Evolutionary conservation across 176 grass and related monocot genomes (phyloP).

Genomic region (Triticum turgidum): DNA sequence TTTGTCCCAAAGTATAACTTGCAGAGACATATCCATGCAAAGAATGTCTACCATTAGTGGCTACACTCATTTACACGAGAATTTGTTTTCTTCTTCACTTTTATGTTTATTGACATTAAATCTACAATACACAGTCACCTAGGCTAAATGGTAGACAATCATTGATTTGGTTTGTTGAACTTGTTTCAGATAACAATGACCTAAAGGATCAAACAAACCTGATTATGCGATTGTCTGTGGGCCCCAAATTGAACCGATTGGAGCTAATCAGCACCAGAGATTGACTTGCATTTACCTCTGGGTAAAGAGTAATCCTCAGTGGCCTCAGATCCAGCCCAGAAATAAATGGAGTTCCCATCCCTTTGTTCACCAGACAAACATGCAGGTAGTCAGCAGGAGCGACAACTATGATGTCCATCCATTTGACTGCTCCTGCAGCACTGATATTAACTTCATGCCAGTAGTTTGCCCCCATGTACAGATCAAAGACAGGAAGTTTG

Average conservation of each 20-base stretch:
- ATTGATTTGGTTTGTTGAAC: background rate
- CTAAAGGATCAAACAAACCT: slow-evolving; percentile 18
- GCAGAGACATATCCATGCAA: background rate
- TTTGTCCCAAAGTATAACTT: background rate
- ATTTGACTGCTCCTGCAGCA: background rate
- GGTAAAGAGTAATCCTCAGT: slow-evolving; percentile 31
- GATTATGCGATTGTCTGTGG: slow-evolving; percentile 23
- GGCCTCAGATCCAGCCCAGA: slow-evolving; percentile 46
- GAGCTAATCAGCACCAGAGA: slow-evolving; percentile 19
- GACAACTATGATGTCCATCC: slow-evolving; percentile 41
- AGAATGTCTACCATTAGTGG: background rate
- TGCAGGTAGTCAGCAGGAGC: slow-evolving; percentile 44
- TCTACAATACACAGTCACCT: background rate
- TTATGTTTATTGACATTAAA: background rate
- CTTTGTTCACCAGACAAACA: slow-evolving; percentile 51
- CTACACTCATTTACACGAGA: background rate
- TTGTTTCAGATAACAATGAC: background rate
- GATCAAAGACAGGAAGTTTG: slow-evolving; percentile 44
- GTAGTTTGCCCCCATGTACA: slow-evolving; percentile 47
- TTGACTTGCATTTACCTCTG: slow-evolving; percentile 42
- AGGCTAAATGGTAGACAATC: background rate
- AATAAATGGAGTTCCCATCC: slow-evolving; percentile 54
- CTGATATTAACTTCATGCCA: slow-evolving; percentile 35
- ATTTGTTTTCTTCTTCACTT: background rate
- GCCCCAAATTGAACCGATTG: slow-evolving; percentile 30